Conservation (phyloP, 2,329 filamentous ascomycete genomes). For the Colletotrichum acutatum region DNA sequence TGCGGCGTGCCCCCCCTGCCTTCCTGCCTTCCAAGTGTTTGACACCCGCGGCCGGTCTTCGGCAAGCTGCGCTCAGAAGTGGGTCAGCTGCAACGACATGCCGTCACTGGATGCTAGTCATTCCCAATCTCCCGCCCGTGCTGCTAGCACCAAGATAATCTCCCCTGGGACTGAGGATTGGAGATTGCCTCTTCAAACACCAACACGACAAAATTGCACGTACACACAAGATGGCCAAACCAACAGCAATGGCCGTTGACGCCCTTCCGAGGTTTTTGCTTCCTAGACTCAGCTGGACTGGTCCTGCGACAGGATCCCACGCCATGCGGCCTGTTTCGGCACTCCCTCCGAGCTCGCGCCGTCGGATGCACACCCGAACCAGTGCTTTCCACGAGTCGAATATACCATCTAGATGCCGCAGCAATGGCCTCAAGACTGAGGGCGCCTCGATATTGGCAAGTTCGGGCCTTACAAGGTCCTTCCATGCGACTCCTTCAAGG, state of each 20-base stretch:
- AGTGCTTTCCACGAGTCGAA: constrained; percentile 41
- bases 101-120: constrained; percentile 19
- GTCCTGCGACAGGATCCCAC: constrained; percentile 43
- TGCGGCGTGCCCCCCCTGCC: neutral
- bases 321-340: constrained; percentile 42
- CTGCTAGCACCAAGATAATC: neutral
- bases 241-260: constrained; percentile 46
- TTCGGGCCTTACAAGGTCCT: constrained; percentile 56
- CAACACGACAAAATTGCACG: neutral
- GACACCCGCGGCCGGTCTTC: constrained; percentile 25
- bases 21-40: neutral
- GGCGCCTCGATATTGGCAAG: constrained; percentile 41
- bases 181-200: neutral
- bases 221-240: constrained; percentile 41
- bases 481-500: constrained; percentile 74
- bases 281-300: constrained; percentile 65
- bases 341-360: constrained; percentile 33
- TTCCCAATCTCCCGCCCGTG: constrained; percentile 19
- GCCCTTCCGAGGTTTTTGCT: constrained; percentile 64
- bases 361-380: constrained; percentile 36
- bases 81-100: constrained; percentile 33
- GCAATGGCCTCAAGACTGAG: neutral
- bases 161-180: neutral
- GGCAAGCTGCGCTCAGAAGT: constrained; percentile 20
- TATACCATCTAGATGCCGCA: constrained; percentile 28